Conservation (phyloP, 495 filamentous ascomycete species). For the Letharia lupina region DNA sequence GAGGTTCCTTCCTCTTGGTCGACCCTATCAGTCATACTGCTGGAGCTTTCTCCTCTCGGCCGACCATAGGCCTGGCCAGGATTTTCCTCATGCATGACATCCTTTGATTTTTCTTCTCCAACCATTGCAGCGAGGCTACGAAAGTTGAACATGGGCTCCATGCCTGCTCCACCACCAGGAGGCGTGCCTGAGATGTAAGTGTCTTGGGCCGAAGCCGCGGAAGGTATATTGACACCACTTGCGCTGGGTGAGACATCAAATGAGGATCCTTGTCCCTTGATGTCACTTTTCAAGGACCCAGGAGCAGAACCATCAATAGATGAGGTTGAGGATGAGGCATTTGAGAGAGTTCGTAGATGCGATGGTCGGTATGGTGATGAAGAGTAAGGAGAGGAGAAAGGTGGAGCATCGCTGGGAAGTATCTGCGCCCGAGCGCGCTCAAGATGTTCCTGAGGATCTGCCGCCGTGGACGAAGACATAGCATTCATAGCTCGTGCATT, state of each 20-base stretch:
- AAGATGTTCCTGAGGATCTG: constrained; percentile 22
- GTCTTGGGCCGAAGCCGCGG: constrained; percentile 28
- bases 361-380: constrained; percentile 45
- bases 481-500: constrained; percentile 12
- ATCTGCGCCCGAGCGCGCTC: constrained; percentile 27
- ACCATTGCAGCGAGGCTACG: constrained; percentile 80
- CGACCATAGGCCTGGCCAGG: neutral
- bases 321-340: constrained; percentile 71
- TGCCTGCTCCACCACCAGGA: constrained; percentile 45
- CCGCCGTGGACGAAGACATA: constrained; percentile 12
- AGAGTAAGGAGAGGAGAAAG: constrained; percentile 28
- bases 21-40: neutral
- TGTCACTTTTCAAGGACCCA: constrained; percentile 40
- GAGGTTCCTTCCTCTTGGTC: neutral
- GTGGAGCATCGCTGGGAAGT: constrained; percentile 22
- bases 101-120: constrained; percentile 47
- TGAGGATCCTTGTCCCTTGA: constrained; percentile 37
- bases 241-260: constrained; percentile 33
- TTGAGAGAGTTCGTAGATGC: constrained; percentile 72
- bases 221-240: constrained; percentile 31
- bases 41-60: constrained; percentile 16
- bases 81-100: constrained; percentile 38
- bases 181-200: constrained; percentile 32
- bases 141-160: constrained; percentile 87
- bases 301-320: constrained; percentile 58